Base-by-base conservation (phyloP, 441 rosid species). In the Gossypium gossypioides region DNA sequence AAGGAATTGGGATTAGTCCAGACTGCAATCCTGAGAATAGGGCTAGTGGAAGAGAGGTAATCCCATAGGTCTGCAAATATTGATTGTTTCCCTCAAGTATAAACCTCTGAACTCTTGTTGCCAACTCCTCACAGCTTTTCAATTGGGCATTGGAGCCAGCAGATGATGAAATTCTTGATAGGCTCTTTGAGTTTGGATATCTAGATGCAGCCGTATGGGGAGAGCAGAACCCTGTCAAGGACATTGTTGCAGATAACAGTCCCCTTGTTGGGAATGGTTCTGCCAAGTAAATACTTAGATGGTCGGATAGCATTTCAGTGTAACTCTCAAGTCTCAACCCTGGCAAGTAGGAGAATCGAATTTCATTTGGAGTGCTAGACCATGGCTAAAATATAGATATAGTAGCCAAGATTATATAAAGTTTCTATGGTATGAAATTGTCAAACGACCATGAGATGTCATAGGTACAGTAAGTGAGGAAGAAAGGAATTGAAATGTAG, bases 101-200 rank as follows among this genome's bases (percentile, higher is more conserved):
- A 22, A 64, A 24, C 24, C 16, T 15, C 29, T 52, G 58, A 73
- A 34, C 10, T 13, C 16, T n/a, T 37, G 67, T 50, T 74, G 18
- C 55, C 59, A 56, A 77, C 52, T 15, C 1, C 64, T 57, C 66
- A 9, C 81, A 91, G 97, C 87, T 93, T 77, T 77, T 93, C 78
- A 88, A 82, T 54, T 94, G 97, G 99, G 97, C 99, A 32, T 77
- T 94, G 62, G 96, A 90, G 85, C 99, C 97, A 62, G 97, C 97
- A 58, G 88, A 74, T 72, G 97, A 92, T 78, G 78, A 73, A 6
- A 68, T 92, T 42, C 88, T 94, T 40, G 97, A 90, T 68, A 70
- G 74, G 67, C 88, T 94, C 64, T 94, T 90, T 71, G 91, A 90
- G 83, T 75, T 84, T 0, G 99, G 99, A 60, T 91, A 89, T 72